These are phyloP conservation scores for Epichloe festucae DNA, from an alignment of 2,329 filamentous ascomycete genomes.

Conservation along the genomic window DNA sequence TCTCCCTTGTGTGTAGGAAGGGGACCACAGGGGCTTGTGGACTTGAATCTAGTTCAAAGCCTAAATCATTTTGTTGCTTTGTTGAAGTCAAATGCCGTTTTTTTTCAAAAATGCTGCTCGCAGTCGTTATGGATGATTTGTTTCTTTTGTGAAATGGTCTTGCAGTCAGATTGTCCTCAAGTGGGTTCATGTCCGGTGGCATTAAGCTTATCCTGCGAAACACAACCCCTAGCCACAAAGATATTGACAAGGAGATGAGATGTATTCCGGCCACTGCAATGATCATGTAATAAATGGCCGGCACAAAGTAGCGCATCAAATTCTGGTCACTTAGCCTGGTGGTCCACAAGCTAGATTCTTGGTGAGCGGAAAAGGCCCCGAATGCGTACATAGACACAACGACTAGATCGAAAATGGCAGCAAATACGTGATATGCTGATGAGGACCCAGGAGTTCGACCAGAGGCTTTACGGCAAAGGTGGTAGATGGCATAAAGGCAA, in stretches of 20 bases:
- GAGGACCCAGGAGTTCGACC: slow-evolving; percentile 66
- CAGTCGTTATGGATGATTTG: slow-evolving; percentile 41
- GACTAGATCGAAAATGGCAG: slow-evolving; percentile 54
- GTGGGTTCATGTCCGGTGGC: slow-evolving; percentile 89
- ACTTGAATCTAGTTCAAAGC: slow-evolving; percentile 31
- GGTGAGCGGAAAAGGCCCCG: slow-evolving; percentile 33
- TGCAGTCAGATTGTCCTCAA: slow-evolving; percentile 75
- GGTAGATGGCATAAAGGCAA: slow-evolving; percentile 66
- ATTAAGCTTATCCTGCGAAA: slow-evolving; percentile 73
- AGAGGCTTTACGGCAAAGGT: slow-evolving; percentile 58
- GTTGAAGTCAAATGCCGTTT: slow-evolving; percentile 44
- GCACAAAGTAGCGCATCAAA: slow-evolving; percentile 46
- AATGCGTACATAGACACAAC: slow-evolving; percentile 44
- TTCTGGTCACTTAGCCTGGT: slow-evolving; percentile 49
- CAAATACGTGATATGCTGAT: slow-evolving; percentile 81
- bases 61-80: slow-evolving; percentile 24
- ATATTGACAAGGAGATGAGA: slow-evolving; percentile 53
- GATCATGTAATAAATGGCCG: slow-evolving; percentile 55
- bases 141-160: slow-evolving; percentile 62
- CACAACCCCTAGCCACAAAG: slow-evolving; percentile 60
- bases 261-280: slow-evolving; percentile 55
- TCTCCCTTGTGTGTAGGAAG: slow-evolving; percentile 65
- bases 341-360: slow-evolving; percentile 43
- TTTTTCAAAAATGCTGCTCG: slow-evolving; percentile 33
- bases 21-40: slow-evolving; percentile 47